Conservation (phyloP, 352 stramenopile species). For the Pythium insidiosum region DNA sequence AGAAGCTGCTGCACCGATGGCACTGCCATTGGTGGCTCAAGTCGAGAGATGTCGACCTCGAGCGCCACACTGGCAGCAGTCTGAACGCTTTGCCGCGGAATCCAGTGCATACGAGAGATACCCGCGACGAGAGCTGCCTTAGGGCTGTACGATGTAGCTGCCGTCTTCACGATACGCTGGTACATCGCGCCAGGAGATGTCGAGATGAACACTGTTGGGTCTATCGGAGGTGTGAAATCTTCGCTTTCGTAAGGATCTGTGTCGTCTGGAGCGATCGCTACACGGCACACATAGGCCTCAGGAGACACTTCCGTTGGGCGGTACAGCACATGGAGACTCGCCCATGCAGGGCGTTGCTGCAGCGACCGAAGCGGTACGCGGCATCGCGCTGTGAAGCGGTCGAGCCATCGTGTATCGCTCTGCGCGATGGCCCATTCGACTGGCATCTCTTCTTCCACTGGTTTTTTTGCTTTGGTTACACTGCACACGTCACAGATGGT, state of each 20-base stretch:
- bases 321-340: constrained; percentile 24
- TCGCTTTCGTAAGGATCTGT: not conserved
- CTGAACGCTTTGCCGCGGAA: constrained; percentile 30
- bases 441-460: constrained; percentile 3
- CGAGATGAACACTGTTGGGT: too few relatives aligned
- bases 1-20: constrained; percentile 22
- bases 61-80: constrained; percentile 43
- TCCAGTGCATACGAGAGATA: constrained; percentile 24
- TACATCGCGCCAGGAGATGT: too few relatives aligned
- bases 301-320: not conserved
- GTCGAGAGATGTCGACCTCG: constrained; percentile 15
- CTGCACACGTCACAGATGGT: too few relatives aligned
- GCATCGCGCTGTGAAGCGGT: constrained; percentile 55
- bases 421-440: constrained; percentile 15
- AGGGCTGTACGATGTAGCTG: too few relatives aligned
- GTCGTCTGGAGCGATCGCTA: constrained; percentile 14
- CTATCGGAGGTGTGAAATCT: too few relatives aligned
- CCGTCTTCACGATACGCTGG: too few relatives aligned
- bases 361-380: constrained; percentile 28
- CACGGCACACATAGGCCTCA: constrained; percentile 27
- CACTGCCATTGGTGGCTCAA: not conserved
- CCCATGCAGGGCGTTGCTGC: constrained; percentile 22
- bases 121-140: constrained; percentile 2
- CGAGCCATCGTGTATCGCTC: constrained; percentile 11
- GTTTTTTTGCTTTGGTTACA: too few relatives aligned